Base-by-base conservation (phyloP, 805 yeast genomes). In the Debaryomyces tyrocola region DNA sequence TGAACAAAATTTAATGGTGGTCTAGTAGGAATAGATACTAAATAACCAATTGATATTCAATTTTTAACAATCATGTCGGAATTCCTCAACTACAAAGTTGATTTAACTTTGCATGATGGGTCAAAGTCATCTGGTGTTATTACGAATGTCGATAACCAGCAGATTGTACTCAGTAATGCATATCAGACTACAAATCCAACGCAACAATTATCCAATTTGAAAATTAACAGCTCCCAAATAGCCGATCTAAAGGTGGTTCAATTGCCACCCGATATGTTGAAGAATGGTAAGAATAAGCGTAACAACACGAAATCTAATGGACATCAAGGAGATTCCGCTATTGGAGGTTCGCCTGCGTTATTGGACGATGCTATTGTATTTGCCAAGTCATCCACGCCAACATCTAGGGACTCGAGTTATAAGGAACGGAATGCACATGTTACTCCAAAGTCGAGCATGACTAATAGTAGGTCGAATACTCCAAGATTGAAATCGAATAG, bases 171-270 rank as follows among this genome's bases (percentile, higher is more conserved):
- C 12, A 59, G 54, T 6, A 57, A 58, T 45, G 65, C 54, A 12
- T 45, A 50, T 24, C 56, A 50, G 20, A 51, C 57, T 4, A 48
- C 51, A 7, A 41, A 40, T 37, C 57, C 49, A n/a, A 39, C 34
- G 34, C 35, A 35, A 20, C 43, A 37, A n/a, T 43, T 43, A 18
- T 54, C 49, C n/a, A 43, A 28, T 28, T 46, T 50, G 48, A 67
- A 34, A 37, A 63, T 51, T 40, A 47, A 41, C 44, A 79, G 80
- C 31, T 40, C 54, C 10, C 66, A 66, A 11, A 80, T 84, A 38
- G 60, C 69, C 4, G 87, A 83, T 56, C 65, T 84, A 60, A 77
- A 75, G 48, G 87, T 84, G 7, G 51, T 77, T 6, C 82, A 74
- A 40, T 59, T 83, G n/a, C 85, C 87, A 6, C 58, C 65, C 11